Conservation (phyloP, 2,329 filamentous ascomycete genomes). For the Aspergillus sp. region DNA sequence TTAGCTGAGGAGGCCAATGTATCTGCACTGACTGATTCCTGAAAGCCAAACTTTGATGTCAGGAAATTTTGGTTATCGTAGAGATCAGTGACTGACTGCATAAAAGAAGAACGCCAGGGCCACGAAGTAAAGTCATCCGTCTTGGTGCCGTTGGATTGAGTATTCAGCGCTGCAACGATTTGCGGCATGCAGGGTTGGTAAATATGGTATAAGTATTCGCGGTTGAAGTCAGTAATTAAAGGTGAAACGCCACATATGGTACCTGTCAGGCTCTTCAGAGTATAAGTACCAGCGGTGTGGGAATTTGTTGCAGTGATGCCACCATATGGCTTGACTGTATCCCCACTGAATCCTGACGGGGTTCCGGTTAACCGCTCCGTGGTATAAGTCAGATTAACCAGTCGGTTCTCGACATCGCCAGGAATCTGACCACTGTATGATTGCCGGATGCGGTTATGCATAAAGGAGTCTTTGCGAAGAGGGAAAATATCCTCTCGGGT, state of each 20-base stretch:
- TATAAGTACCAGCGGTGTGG: constrained; percentile 36
- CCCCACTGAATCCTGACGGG: constrained; percentile 8
- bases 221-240: constrained; percentile 35
- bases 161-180: constrained; percentile 15
- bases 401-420: constrained; percentile 13
- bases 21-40: constrained; percentile 12
- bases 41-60: constrained; percentile 18
- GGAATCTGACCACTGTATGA: constrained; percentile 26
- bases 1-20: constrained; percentile 2
- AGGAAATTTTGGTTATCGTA: constrained; percentile 21
- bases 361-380: constrained; percentile 18
- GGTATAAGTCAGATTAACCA: constrained; percentile 19
- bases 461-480: constrained; percentile 29
- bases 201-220: constrained; percentile 32
- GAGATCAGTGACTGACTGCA: constrained; percentile 22
- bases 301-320: constrained; percentile 34
- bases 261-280: constrained; percentile 35
- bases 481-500: constrained; percentile 41
- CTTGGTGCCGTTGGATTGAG: constrained; percentile 8
- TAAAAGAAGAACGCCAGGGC: constrained; percentile 21
- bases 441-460: constrained; percentile 26
- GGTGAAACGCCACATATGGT: constrained; percentile 37
- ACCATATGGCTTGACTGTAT: constrained; percentile 21
- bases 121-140: constrained; percentile 16
- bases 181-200: constrained; percentile 40